Percentiles rank a stretch among this genome's conserved stretches.
Conservation (phyloP, 169 alveolate genomes). For the Plasmodium sp. region DNA sequence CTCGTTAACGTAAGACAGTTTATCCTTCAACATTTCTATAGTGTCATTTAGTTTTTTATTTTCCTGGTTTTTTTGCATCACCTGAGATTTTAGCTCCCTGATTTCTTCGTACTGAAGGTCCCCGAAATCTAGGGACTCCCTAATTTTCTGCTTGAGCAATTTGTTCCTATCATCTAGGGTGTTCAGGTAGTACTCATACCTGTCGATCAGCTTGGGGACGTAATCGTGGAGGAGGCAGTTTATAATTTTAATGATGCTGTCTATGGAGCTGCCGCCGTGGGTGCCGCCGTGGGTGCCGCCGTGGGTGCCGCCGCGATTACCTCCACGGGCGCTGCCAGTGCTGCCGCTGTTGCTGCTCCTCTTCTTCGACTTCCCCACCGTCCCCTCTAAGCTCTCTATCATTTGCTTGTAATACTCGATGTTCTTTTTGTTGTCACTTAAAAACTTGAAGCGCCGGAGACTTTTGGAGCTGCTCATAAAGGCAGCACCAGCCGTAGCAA, state of each 20-base stretch:
- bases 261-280: slow-evolving; percentile 5
- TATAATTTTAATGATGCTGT: slow-evolving; percentile 58
- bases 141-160: slow-evolving; percentile 47
- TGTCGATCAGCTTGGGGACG: slow-evolving; percentile 60
- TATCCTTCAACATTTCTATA: slow-evolving; percentile 39
- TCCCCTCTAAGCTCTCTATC: slow-evolving; percentile 40
- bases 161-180: slow-evolving; percentile 60
- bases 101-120: slow-evolving; percentile 69
- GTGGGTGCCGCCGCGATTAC: neutral
- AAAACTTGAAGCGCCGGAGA: slow-evolving; percentile 16
- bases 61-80: slow-evolving; percentile 58
- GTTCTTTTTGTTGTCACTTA: slow-evolving; percentile 35
- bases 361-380: slow-evolving; percentile 25
- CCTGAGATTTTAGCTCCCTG: slow-evolving; percentile 33
- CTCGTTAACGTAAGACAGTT: slow-evolving; percentile 32
- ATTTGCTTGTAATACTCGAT: slow-evolving; percentile 36
- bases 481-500: neutral
- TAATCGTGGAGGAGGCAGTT: slow-evolving; percentile 62
- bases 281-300: neutral
- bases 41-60: slow-evolving; percentile 61
- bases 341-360: neutral
- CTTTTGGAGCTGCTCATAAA: slow-evolving; percentile 37
- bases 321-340: neutral
- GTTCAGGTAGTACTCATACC: slow-evolving; percentile 66
- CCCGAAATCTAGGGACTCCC: slow-evolving; percentile 55